A percentile compares a stretch with the other conserved stretches of the same genome.
These are phyloP conservation scores for Diaporthe helianthi DNA, from an alignment of 2,329 filamentous ascomycete genomes.

Conservation along the genomic window DNA sequence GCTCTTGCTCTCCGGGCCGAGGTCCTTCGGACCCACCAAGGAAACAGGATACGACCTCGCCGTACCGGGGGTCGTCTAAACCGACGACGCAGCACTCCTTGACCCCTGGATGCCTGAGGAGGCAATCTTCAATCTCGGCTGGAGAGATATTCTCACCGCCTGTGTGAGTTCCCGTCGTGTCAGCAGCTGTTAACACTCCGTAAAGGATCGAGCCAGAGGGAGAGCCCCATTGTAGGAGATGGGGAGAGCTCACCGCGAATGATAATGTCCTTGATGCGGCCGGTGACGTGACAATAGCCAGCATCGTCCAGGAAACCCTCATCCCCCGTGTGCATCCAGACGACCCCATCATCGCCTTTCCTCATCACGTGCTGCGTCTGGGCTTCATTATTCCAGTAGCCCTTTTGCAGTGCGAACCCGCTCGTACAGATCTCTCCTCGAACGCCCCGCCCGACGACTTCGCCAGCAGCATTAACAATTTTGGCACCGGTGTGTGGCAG, in stretches of 20 bases:
- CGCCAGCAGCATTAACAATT: slow-evolving; percentile 42
- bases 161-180: not conserved
- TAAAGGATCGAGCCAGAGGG: too few species aligned
- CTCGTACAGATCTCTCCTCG: slow-evolving; percentile 70
- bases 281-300: slow-evolving; percentile 62
- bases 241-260: not conserved
- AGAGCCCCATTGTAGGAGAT: too few species aligned
- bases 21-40: not conserved
- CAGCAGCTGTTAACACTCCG: too few species aligned
- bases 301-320: slow-evolving; percentile 57
- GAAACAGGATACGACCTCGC: not conserved
- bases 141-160: slow-evolving; percentile 1
- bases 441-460: slow-evolving; percentile 59
- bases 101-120: not conserved
- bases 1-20: not conserved
- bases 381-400: slow-evolving; percentile 66
- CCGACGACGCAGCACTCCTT: not conserved
- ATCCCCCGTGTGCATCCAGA: slow-evolving; percentile 62
- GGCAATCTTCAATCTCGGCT: not conserved
- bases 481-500: not conserved
- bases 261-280: slow-evolving; percentile 61
- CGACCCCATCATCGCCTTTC: slow-evolving; percentile 49
- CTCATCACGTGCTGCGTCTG: slow-evolving; percentile 42
- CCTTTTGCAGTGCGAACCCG: slow-evolving; percentile 65
- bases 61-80: not conserved